These are phyloP conservation scores for Crithidia brevicula DNA, from an alignment of 208 protist species.

Conservation along the genomic window DNA sequence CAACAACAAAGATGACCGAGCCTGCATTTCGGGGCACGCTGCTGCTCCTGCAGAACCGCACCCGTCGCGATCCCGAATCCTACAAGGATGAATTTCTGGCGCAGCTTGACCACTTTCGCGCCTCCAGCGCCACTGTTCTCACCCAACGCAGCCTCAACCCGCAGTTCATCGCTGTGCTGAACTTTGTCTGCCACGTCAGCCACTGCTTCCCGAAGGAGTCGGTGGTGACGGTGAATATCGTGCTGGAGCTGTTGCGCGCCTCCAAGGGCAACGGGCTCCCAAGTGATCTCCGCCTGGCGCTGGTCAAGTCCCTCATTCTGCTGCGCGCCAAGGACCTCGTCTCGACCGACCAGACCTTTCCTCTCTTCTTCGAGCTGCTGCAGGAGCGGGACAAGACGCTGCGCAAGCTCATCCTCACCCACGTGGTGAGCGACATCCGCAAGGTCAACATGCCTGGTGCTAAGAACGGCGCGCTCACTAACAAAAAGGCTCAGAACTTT, in stretches of 20 bases:
- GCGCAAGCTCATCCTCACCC: slow-evolving; percentile 82
- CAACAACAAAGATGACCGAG: slow-evolving; percentile 78
- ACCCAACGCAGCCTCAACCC: slow-evolving; percentile 89
- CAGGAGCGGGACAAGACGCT: slow-evolving; percentile 95
- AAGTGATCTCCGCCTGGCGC: slow-evolving; percentile 75
- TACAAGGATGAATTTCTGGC: slow-evolving; percentile 96
- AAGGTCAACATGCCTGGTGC: slow-evolving; percentile 89
- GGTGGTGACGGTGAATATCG: slow-evolving; percentile 76
- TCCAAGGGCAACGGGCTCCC: slow-evolving; percentile 81
- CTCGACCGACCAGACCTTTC: slow-evolving; percentile 83
- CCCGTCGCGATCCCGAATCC: slow-evolving; percentile 94
- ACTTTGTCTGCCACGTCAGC: slow-evolving; percentile 88
- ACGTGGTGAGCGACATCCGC: slow-evolving; percentile 97
- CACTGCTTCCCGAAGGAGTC: slow-evolving; percentile 93
- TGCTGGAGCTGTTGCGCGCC: slow-evolving; percentile 85
- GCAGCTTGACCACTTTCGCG: slow-evolving; percentile 95
- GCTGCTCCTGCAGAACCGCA: slow-evolving; percentile 95
- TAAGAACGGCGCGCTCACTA: slow-evolving; percentile 91
- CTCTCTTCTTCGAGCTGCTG: slow-evolving; percentile 96
- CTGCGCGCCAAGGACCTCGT: slow-evolving; percentile 94
- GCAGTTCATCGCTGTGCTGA: slow-evolving; percentile 81
- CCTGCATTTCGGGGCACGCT: slow-evolving; percentile 91
- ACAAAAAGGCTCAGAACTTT: slow-evolving; percentile 95
- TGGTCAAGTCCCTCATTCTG: slow-evolving; percentile 94
- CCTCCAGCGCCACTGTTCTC: slow-evolving; percentile 89